Conservation (phyloP, 1,284 basidiomycete genomes). For the Ustilago cynodontis region DNA sequence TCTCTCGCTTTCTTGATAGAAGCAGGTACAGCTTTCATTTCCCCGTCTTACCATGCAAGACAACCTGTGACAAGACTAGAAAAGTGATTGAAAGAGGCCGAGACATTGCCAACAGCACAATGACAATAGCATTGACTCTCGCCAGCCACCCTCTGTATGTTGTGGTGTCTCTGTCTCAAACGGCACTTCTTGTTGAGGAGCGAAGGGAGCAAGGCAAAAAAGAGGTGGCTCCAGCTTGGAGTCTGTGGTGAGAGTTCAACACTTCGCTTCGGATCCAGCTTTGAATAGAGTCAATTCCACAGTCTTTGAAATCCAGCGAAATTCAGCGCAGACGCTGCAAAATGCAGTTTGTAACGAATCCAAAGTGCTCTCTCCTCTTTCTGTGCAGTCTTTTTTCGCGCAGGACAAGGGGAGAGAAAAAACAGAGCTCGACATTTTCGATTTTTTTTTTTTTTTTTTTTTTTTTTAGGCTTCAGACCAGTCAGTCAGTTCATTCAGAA, state of each 20-base stretch:
- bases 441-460: too few relatives aligned
- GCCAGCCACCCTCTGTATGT: neutral
- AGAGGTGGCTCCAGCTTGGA: slow-evolving; percentile 10
- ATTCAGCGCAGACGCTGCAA: neutral
- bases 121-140: neutral
- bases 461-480: slow-evolving; percentile 14
- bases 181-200: neutral
- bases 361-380: neutral
- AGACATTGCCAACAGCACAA: neutral
- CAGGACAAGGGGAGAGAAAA: neutral
- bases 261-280: slow-evolving; percentile 8
- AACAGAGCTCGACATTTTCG: neutral
- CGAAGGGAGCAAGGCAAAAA: neutral
- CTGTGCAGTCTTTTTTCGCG: neutral
- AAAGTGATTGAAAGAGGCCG: slow-evolving; percentile 2
- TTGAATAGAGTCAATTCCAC: neutral
- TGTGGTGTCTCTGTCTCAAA: neutral
- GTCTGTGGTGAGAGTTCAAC: neutral
- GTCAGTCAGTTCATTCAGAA: neutral
- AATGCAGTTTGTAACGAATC: neutral
- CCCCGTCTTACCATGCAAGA: neutral
- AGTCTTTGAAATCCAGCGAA: neutral
- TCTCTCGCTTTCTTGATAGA: neutral
- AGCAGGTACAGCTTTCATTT: slow-evolving; percentile 2
- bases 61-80: too few relatives aligned